Evolutionary conservation across 2,329 filamentous ascomycete species (phyloP).

Genomic region (Epichloe sibirici): DNA sequence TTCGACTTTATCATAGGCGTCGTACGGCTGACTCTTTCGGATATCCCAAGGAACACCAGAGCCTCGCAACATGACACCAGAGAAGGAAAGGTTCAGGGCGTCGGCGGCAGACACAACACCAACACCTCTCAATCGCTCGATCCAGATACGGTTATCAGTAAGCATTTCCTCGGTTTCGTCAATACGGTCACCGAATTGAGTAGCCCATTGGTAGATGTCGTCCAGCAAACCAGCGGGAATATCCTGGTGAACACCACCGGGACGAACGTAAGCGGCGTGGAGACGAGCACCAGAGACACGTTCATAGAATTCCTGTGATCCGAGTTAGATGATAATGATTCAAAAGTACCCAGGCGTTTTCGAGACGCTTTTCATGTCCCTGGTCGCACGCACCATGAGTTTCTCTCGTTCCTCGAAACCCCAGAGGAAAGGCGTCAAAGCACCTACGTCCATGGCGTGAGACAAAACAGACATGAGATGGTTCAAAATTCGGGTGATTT

Average conservation of each 20-base stretch:
- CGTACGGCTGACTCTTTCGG: conserved; percentile 92
- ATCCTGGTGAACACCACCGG: conserved; percentile 93
- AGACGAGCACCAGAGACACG: conserved; percentile 96
- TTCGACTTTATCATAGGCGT: conserved; percentile 94
- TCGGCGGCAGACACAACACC: conserved; percentile 86
- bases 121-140: conserved; percentile 78
- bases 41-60: conserved; percentile 95
- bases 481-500: conserved; percentile 89
- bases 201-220: conserved; percentile 99
- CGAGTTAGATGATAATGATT: not conserved
- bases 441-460: conserved; percentile 98
- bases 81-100: conserved; percentile 94
- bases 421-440: conserved; percentile 96
- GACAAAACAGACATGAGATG: conserved; percentile 96
- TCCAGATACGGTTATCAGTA: conserved; percentile 99
- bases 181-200: conserved; percentile 95
- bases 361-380: not conserved
- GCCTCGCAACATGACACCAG: conserved; percentile 93
- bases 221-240: conserved; percentile 87
- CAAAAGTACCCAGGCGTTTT: not conserved
- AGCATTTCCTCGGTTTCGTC: conserved; percentile 98
- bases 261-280: conserved; percentile 92
- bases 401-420: conserved; percentile 99
- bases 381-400: conserved; percentile 65
- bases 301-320: conserved; percentile 91